Evolutionary conservation across 73 alveolate genomes (phyloP), one percentile per base, ranked within the genome.

Genomic region (Urostyla sp.): DNA sequence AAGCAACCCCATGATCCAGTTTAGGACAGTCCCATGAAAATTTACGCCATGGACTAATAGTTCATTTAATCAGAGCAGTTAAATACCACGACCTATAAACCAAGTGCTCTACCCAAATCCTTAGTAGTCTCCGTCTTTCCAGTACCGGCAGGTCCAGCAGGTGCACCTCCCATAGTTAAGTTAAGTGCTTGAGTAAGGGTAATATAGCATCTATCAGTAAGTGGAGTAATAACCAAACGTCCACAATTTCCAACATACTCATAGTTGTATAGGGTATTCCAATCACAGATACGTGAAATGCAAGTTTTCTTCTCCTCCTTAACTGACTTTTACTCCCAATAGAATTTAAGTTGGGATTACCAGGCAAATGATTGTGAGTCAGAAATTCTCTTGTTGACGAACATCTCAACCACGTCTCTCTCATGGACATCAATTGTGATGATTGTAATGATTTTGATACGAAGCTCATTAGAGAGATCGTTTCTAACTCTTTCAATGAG

Each of bases 101-200:
- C 99, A 56, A 97, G 91, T 27, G 98, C 98, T 85, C 99, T 95
- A 3, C 99, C 99, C 26, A 98, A 84, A 85, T 92, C 98, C 72
- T 89, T 89, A 21, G 95, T 91, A n/a, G 98, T 93, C 85, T 96
- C 98, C 23, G 98, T 96, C 79, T 96, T 96, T 36, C 98, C 98
- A 18, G 98, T 96, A 72, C 98, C 99, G 46, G 99, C 99, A 26
- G 99, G 99, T 16, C 99, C 99, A 49, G 99, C 99, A 8, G 99
- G 99, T 11, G 99, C 99, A 24, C 99, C 99, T 55, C 99, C 99
- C 93, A 98, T 86, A 18, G 98, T 94, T 38, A 97, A 81, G 72
- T 97, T 96, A 58, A 98, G 94, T 0, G 99, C 99, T 84, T 98
- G 98, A 27, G 99, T 97, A 53, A 98, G 93, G 11, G 99, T 98